A percentile compares a stretch with the other conserved stretches of the same genome.
These are phyloP conservation scores for Metarhizium sp. DNA, from an alignment of 2,329 filamentous ascomycete genomes.

Conservation along the genomic window DNA sequence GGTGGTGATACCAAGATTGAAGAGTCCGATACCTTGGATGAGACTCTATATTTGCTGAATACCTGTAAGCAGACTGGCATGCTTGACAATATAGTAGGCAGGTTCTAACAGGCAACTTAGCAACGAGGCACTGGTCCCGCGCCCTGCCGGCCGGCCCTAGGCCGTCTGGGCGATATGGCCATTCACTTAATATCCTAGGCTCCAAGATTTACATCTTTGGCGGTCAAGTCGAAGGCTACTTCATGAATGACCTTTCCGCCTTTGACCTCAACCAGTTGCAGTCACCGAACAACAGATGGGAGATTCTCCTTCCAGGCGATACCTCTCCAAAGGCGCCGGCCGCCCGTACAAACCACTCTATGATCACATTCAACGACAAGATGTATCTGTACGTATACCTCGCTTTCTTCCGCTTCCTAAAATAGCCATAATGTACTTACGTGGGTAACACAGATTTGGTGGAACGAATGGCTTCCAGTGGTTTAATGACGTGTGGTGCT, in stretches of 20 bases:
- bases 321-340: conserved; percentile 57
- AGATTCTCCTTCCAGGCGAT: conserved; percentile 66
- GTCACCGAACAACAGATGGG: conserved; percentile 86
- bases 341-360: conserved; percentile 86
- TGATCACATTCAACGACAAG: conserved; percentile 86
- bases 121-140: conserved; percentile 95
- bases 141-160: conserved; percentile 79
- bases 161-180: conserved; percentile 86
- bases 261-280: conserved; percentile 95
- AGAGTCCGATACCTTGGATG: conserved; percentile 81
- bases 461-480: conserved; percentile 92
- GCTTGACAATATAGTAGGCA: neutral
- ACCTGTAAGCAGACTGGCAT: conserved; percentile 61
- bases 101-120: conserved; percentile 35
- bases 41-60: conserved; percentile 92
- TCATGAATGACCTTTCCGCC: conserved; percentile 93
- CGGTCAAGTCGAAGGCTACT: conserved; percentile 92
- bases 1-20: conserved; percentile 97
- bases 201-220: conserved; percentile 98
- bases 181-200: conserved; percentile 90
- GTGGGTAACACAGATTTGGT: conserved; percentile 59
- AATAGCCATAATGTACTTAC: neutral
- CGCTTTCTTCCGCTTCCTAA: neutral
- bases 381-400: conserved; percentile 68
- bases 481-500: conserved; percentile 99